Evolutionary conservation across 768 basidiomycete genomes (phyloP), one percentile per base, ranked within the genome.

Genomic region (Boletus vermiculosoides): DNA sequence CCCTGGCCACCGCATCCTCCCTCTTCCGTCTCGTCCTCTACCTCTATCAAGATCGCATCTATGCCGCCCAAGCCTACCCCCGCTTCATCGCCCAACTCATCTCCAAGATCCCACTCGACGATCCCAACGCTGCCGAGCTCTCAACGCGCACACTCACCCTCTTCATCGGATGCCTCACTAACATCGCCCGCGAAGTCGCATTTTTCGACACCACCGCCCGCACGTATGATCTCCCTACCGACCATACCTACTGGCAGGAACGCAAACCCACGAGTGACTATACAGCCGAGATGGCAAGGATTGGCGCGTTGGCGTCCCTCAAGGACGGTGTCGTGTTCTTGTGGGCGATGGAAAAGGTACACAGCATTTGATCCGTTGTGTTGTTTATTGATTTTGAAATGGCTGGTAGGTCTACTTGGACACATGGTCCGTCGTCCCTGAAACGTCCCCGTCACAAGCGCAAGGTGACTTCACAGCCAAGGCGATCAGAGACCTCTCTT

Each of bases 271-370:
- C 89, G 10, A 76, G 80, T 60, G 82, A 85, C 55, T 90, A 90
- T 61, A 84, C 86, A 2, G 87, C 88, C 11, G 86, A 88, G 69
- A 85, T 91, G 83, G 77, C 77, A 3, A 77, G 83, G 7, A 72
- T 84, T 3, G 76, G 77, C 4, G 71, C 74, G 6, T 63, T 71
- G 16, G 80, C 77, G 4, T 74, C 72, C 0, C 60, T 88, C 20
- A 79, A 81, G 48, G 88, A 91, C 41, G 86, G 85, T 0, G 70
- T 92, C 22, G 74, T 90, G 1, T 85, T 91, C 58, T 71, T 92
- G 15, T 90, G 88, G 88, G 85, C 85, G 0, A 90, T 90, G 88
- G 89, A 90, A 67, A 79, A 81, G 74, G 88, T 88, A 42, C 22
- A 71, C 56, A 7, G 5, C 37, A 3, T 16, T 22, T 20, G 13